phyloP scores from a whole-genome alignment of 2,329 filamentous ascomycete genomes.

The Neoascochyta sp. region DNA sequence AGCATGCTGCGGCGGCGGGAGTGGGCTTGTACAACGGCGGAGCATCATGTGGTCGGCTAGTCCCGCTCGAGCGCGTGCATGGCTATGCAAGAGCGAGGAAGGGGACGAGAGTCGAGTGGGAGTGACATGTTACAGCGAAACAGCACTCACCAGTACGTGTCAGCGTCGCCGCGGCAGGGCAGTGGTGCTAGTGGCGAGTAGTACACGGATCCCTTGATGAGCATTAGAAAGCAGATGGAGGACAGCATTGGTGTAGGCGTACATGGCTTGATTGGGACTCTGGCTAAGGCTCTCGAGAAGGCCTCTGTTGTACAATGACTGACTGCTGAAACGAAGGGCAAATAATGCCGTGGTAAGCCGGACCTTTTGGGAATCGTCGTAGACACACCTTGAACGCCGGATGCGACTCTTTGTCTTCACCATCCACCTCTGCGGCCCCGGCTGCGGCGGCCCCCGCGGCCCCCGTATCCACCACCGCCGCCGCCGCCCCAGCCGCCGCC shows the following conservation, averaged over 20 bases:
- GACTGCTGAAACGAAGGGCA: conserved; percentile 13
- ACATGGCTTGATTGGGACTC: conserved; percentile 33
- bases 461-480: conserved; percentile 18
- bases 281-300: conserved; percentile 12
- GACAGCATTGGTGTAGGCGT: conserved; percentile 31
- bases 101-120: too few relatives aligned
- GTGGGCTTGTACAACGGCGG: conserved; percentile 4
- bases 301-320: conserved; percentile 27
- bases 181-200: too few relatives aligned
- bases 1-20: background rate
- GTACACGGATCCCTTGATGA: conserved; percentile 24
- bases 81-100: too few relatives aligned
- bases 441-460: conserved; percentile 27
- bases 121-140: too few relatives aligned
- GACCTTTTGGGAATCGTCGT: conserved; percentile 29
- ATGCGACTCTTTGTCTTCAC: conserved; percentile 24
- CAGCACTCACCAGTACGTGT: too few relatives aligned
- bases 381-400: conserved; percentile 39
- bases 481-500: conserved; percentile 20
- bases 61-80: conserved; percentile 4
- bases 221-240: conserved; percentile 31
- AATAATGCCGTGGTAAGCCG: conserved; percentile 32
- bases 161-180: too few relatives aligned
- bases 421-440: conserved; percentile 28
- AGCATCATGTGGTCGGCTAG: conserved; percentile 1